Base-by-base conservation (phyloP, 257 asterid genomes). In the Jasminum sambac region DNA sequence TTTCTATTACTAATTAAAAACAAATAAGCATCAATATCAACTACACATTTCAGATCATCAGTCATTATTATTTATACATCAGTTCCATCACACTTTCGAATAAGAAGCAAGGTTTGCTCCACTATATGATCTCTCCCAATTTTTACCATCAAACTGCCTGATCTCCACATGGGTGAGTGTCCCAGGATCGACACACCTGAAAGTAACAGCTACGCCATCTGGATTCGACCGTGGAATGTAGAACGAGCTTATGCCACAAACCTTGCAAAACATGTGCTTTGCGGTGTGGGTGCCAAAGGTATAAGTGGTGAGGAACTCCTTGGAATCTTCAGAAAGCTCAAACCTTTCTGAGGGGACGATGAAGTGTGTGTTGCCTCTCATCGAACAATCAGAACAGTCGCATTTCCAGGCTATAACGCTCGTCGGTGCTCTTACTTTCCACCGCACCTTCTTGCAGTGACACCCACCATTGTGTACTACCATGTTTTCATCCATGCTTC, bases 171-270 rank as follows among this genome's bases (percentile, higher is more conserved):
- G 92, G 11, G 81, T 75, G 25, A 93, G 42, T 0, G 95, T 90
- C 25, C 98, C 98, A 25, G 87, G 78, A 5, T 90, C 96, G 2
- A 89, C 83, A 11, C 98, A 93, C 34, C 41, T 50, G 39, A 76
- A 80, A 2, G 95, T 82, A 66, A 93, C 74, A 0, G 94, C 87
- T 30, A 86, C 19, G 0, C 96, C 95, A 64, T 89, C 97, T 0
- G 97, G 97, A 67, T 89, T 93, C 11, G 97, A 86, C 70, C 95
- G 82, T 11, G 98, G 94, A 73, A 84, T 72, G 76, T 89, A 93
- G 79, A 89, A 93, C 41, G 98, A 90, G 12, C 96, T 86, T 62
- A 93, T 87, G 68, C 97, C 98, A 75, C 98, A 93, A 24, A 87
- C 76, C 74, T 76, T 90, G 88, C 97, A 93, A 82, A 93, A 93